Conservation (phyloP, 148 eudicot genomes). For the Nyssa sinensis region DNA sequence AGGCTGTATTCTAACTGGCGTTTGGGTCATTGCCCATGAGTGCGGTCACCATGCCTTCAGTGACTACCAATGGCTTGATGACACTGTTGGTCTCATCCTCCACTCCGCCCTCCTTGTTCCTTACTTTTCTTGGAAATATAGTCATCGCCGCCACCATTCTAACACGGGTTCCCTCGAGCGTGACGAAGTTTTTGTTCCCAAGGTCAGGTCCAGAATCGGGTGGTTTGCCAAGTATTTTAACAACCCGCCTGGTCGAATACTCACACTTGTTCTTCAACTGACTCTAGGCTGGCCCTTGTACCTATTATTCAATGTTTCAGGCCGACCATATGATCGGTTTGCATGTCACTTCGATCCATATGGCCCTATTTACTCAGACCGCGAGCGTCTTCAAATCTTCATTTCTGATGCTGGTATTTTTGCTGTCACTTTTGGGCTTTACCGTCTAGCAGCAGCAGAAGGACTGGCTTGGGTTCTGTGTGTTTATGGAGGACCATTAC, state of each 20-base stretch:
- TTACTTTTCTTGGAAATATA: constrained; percentile 1
- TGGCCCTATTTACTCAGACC: background rate
- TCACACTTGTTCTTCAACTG: background rate
- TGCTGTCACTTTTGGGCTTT: background rate
- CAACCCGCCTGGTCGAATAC: background rate
- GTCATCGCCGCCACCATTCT: constrained; percentile 1
- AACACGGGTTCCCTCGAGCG: background rate
- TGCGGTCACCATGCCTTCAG: constrained; percentile 48
- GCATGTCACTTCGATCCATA: background rate
- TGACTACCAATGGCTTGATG: constrained; percentile 35
- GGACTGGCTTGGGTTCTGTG: constrained; percentile 8
- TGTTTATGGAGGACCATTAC: constrained; percentile 7
- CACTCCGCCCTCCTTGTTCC: background rate
- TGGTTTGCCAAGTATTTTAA: background rate
- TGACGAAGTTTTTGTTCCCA: background rate
- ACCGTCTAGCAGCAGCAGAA: background rate
- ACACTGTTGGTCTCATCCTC: constrained; percentile 2
- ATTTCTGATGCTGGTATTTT: constrained; percentile 9
- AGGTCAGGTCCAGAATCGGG: background rate
- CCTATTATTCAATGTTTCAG: background rate
- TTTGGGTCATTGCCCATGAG: constrained; percentile 44
- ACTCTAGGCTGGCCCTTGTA: constrained; percentile 1
- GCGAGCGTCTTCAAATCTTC: constrained; percentile 11
- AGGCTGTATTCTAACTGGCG: constrained; percentile 38
- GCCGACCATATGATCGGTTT: background rate